Conservation (phyloP, 805 yeast genomes). For the Candida ortonii region DNA sequence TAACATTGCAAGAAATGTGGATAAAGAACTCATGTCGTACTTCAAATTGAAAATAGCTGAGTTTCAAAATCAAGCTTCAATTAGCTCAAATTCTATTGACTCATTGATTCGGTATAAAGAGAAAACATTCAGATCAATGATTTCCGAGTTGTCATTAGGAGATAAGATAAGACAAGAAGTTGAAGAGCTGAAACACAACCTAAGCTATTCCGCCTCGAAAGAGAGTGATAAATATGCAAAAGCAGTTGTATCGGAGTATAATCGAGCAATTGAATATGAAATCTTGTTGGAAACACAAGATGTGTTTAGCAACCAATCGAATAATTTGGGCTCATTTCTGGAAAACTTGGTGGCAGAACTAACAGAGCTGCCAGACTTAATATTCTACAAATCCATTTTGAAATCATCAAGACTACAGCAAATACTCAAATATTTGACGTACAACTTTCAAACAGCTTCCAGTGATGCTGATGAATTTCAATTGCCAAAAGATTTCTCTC, state of each 20-base stretch:
- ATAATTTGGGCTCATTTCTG: conserved; percentile 6
- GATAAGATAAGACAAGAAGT: conserved; percentile 16
- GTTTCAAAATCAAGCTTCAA: conserved; percentile 9
- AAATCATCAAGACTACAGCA: conserved; percentile 14
- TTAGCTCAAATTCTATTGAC: conserved; percentile 15
- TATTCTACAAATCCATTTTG: conserved; percentile 9
- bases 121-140: conserved; percentile 15
- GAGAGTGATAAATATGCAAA: conserved; percentile 7
- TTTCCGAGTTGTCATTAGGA: conserved; percentile 14
- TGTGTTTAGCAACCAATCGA: conserved; percentile 4
- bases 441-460: conserved; percentile 2
- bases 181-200: conserved; percentile 10
- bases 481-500: conserved; percentile 10
- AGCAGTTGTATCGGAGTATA: conserved; percentile 5
- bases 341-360: conserved; percentile 11
- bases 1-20: conserved; percentile 12
- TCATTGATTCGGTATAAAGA: conserved; percentile 14
- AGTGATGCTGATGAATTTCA: conserved; percentile 4
- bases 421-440: conserved; percentile 9
- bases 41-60: conserved; percentile 11
- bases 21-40: conserved; percentile 7
- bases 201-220: conserved; percentile 3
- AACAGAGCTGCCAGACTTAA: conserved; percentile 11
- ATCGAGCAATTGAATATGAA: conserved; percentile 7
- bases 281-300: conserved; percentile 6